Percentiles rank a stretch among this genome's conserved stretches.
Evolutionary conservation across 371 early-diverging fungal genomes (phyloP).

Genomic region (Mortierella sp.): DNA sequence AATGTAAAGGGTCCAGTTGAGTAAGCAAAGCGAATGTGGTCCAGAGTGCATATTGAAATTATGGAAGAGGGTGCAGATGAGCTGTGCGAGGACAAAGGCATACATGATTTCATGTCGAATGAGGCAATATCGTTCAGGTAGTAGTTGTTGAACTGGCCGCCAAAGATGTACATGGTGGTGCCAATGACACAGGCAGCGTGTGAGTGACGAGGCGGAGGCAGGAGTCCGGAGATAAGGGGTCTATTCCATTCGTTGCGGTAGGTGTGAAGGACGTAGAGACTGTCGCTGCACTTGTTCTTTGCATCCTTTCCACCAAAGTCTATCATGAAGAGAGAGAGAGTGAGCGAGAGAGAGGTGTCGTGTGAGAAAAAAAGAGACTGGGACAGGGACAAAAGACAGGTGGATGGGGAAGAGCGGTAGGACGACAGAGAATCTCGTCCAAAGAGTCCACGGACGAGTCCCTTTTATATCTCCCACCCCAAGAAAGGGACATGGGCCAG

Average conservation of each 20-base stretch:
- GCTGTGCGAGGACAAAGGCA: constrained; percentile 5
- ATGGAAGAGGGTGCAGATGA: not conserved
- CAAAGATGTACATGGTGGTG: constrained; percentile 77
- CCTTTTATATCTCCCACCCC: too few species aligned
- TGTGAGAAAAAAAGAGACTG: constrained; percentile 12
- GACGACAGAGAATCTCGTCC: too few species aligned
- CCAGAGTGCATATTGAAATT: not conserved
- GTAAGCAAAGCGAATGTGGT: too few species aligned
- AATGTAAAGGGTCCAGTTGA: too few species aligned
- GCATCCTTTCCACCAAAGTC: constrained; percentile 51
- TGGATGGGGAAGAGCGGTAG: constrained; percentile 1
- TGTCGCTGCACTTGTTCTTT: constrained; percentile 47
- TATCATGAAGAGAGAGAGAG: constrained; percentile 15
- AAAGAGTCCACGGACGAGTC: too few species aligned
- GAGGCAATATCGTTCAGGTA: constrained; percentile 74
- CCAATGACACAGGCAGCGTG: constrained; percentile 73
- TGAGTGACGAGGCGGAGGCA: constrained; percentile 73
- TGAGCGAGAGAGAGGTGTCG: not conserved
- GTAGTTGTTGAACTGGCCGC: constrained; percentile 74
- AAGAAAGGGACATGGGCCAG: too few species aligned
- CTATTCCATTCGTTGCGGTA: constrained; percentile 64
- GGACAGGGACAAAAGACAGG: constrained; percentile 3
- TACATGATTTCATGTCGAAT: constrained; percentile 73
- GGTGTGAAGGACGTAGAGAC: constrained; percentile 34
- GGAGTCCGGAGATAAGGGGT: constrained; percentile 64